Percentiles rank a stretch among this genome's conserved stretches.
Evolutionary conservation across 257 asterid species (phyloP).

Genomic region (Jacaranda mimosifolia): DNA sequence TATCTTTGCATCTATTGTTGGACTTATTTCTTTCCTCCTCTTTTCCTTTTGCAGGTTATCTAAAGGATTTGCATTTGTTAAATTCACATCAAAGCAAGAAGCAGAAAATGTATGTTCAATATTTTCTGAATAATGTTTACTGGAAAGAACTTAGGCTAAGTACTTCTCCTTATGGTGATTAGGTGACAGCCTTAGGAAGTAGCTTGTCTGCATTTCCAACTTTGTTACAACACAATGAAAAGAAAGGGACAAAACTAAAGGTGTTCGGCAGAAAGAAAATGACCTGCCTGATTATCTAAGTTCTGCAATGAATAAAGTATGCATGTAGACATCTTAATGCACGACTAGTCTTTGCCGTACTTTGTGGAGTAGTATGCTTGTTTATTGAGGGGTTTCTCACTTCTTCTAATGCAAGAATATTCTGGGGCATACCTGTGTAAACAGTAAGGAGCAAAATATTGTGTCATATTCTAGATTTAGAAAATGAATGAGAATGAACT

Average conservation of each 20-base stretch:
- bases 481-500: slow-evolving; percentile 1
- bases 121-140: slow-evolving; percentile 20
- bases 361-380: neutral
- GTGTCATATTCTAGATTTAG: slow-evolving; percentile 14
- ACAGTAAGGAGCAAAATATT: neutral
- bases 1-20: slow-evolving; percentile 14
- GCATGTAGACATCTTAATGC: slow-evolving; percentile 19
- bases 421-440: neutral
- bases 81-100: slow-evolving; percentile 85
- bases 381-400: neutral
- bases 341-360: slow-evolving; percentile 7
- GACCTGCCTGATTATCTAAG: slow-evolving; percentile 16
- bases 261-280: slow-evolving; percentile 14
- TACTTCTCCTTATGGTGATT: slow-evolving; percentile 14
- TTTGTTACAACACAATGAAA: slow-evolving; percentile 1
- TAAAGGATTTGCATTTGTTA: slow-evolving; percentile 95
- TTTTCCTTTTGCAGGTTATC: slow-evolving; percentile 61
- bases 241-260: neutral
- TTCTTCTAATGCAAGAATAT: slow-evolving; percentile 9
- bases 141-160: slow-evolving; percentile 24
- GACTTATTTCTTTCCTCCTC: slow-evolving; percentile 31
- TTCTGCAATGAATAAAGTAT: slow-evolving; percentile 3
- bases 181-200: slow-evolving; percentile 29
- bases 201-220: neutral
- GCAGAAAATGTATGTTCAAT: slow-evolving; percentile 75